Percentiles rank a stretch among this genome's conserved stretches.
These are phyloP conservation scores for Paraconiothyrium sp. DNA, from an alignment of 2,329 filamentous ascomycete species.

Conservation along the genomic window DNA sequence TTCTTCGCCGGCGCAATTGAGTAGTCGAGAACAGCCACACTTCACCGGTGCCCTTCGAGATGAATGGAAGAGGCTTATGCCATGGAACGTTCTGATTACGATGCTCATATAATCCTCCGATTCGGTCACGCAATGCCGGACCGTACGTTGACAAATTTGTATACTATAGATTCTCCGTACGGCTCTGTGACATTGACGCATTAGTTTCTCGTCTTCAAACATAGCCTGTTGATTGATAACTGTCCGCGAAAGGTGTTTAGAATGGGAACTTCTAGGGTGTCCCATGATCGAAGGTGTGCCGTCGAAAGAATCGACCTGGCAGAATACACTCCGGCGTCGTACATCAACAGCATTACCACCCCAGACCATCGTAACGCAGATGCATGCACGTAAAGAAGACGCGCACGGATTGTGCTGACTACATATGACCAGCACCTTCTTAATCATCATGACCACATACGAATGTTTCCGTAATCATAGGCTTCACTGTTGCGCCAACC, in stretches of 20 bases:
- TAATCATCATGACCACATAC: no score
- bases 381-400: neutral
- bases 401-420: no score
- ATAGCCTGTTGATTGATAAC: no score
- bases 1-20: neutral
- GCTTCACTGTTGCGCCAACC: neutral
- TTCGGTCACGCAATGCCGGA: neutral
- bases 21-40: conserved; percentile 1
- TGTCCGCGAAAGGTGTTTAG: no score
- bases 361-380: neutral
- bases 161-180: no score
- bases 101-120: neutral
- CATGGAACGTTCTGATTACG: neutral
- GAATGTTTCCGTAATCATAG: neutral
- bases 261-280: no score
- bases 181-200: no score
- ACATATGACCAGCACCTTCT: no score
- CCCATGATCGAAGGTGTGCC: no score
- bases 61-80: neutral
- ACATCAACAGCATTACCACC: neutral
- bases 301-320: no score
- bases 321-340: neutral
- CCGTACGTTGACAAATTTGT: no score
- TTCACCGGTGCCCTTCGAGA: neutral
- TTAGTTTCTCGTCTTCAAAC: no score